Conservation (phyloP, 2,329 filamentous ascomycete genomes). For the Herpotrichia juniperi region DNA sequence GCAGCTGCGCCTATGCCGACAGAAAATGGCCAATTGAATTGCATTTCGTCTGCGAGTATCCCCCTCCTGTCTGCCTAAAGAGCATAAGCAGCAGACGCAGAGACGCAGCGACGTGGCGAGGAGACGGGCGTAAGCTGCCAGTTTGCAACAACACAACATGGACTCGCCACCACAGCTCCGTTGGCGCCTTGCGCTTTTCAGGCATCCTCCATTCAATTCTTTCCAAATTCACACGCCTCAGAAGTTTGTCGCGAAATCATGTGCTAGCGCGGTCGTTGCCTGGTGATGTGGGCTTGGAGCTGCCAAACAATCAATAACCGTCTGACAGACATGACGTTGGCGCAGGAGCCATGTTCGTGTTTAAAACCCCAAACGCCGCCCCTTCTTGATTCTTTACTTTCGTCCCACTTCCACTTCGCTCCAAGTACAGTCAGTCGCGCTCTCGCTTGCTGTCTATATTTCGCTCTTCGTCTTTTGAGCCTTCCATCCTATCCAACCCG, state of each 20-base stretch:
- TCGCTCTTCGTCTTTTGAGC: not conserved
- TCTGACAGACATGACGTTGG: slow-evolving; percentile 6
- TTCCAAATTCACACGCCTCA: not conserved
- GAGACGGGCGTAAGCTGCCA: not conserved
- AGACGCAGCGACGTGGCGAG: not conserved
- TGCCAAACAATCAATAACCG: slow-evolving; percentile 2
- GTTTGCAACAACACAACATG: not conserved
- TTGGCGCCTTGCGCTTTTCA: not conserved
- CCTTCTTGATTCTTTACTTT: not conserved
- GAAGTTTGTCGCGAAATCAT: not conserved
- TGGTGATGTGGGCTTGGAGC: not conserved
- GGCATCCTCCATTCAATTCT: not conserved
- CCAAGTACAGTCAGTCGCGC: not conserved
- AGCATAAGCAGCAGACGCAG: not conserved
- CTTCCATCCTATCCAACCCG: not conserved
- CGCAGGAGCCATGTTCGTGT: slow-evolving; percentile 1
- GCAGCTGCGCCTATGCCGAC: too few relatives aligned
- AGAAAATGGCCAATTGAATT: too few relatives aligned
- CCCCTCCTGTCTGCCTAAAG: not conserved
- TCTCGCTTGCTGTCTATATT: not conserved
- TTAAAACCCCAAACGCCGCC: slow-evolving; percentile 4
- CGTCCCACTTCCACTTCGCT: not conserved
- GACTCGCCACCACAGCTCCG: not conserved
- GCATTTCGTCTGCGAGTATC: too few relatives aligned
- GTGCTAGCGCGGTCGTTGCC: slow-evolving; percentile 5